Evolutionary conservation across 1,284 basidiomycete species (phyloP), one percentile per base, ranked within the genome.

Genomic region (Naganishia albida): DNA sequence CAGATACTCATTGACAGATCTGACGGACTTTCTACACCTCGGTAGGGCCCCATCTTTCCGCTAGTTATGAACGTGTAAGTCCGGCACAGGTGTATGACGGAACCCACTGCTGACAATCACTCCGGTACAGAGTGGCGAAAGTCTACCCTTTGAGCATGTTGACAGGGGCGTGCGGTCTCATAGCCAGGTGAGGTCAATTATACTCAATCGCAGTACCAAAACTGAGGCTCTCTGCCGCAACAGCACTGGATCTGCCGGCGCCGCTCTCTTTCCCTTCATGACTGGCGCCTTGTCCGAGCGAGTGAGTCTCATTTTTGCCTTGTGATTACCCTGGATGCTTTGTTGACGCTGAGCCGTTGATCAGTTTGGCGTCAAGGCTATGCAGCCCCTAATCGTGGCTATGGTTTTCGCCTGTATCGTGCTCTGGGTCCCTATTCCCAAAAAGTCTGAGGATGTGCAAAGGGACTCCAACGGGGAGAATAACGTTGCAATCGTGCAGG

Each of bases 191-290:
- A 62, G 65, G 20, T 26, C 7, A 3, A 23, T n/a, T n/a, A 16
- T 10, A 20, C 57, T 18, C 10, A 30, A 20, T 39, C 20, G 38
- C 15, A 7, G 13, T 15, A 12, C 12, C 30, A 34, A 51, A 1
- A 2, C 6, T 44, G 25, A 8, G 18, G 46, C 23, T 25, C 6
- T 8, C 16, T 42, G 43, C 16, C n/a, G n/a, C n/a, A 3, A 15
- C 12, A 59, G 57, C 39, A 26, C 46, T 1, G 56, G 56, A 2
- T 25, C 51, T 25, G 65, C 60, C 6, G 65, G 65, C 6, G 59
- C 59, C 8, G 65, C 65, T n/a, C 23, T 66, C 12, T 66, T 66
- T 40, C 65, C 65, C 30, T 66, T 66, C 38, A 28, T 62, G 38
- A 62, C 56, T 3, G 65, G 59, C 2, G 59, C 43, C 7, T 23